Base-by-base conservation (phyloP, 495 filamentous ascomycete species). In the Neurospora africana region DNA sequence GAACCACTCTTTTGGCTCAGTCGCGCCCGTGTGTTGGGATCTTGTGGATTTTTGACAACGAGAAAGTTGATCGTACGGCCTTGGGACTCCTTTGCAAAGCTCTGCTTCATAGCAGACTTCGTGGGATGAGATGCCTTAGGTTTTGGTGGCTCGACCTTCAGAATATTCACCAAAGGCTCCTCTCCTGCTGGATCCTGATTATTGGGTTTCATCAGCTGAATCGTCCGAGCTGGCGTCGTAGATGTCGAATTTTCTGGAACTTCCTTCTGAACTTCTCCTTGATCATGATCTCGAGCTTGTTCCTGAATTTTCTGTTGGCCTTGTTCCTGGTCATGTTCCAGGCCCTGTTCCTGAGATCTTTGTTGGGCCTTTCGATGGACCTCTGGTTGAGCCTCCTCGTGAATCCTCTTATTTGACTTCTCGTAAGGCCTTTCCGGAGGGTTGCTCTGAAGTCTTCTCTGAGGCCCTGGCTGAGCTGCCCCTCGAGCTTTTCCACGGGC, bases 11-110 rank as follows among this genome's bases (percentile, higher is more conserved):
- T 84, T 79, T 96, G 92, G 78, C 91, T 94, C 68, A 93, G 86
- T 71, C 91, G 86, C 41, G 89, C 72, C 8, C 85, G 81, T 2
- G 91, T 93, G 72, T 84, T 85, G 35, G 87, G 85, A 72, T 92
- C 87, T 73, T 90, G 87, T 0, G 91, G 87, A 72, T 95, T 87
- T 79, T 97, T 97, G 19, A 96, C 92, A 11, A 95, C 88, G 2
- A 91, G 87, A 75, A 93, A 97, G 19, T 83, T 83, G 30, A 93
- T 84, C 1, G 77, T 79, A n/a, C 82, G 81, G 21, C 76, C 78
- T 30, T 75, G 76, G 38, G 76, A 72, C 36, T 72, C 68, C 33
- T 77, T 80, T 41, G 74, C 13, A 30, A 36, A 53, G 37, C 67
- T 58, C 69, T 58, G 69, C 73, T 78, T 77, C 11, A 69, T 9